Base-by-base conservation (phyloP, 495 filamentous ascomycete species). In the Neurospora sp. region DNA sequence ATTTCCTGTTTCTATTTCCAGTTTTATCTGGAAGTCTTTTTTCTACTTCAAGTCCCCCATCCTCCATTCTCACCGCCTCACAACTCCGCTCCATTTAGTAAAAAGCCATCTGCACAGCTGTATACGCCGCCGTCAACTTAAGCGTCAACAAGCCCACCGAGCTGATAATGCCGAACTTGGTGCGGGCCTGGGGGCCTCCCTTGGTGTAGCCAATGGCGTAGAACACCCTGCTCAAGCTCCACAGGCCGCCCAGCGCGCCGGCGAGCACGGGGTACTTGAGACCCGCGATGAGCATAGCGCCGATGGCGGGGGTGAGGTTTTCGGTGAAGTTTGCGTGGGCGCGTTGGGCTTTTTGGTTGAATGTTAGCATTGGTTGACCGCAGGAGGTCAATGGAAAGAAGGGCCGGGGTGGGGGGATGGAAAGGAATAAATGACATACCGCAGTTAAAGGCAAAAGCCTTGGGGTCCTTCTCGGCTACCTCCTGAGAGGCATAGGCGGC, bases 281-380 rank as follows among this genome's bases (percentile, higher is more conserved):
- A 40, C 85, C 83, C 20, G 84, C 78, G 40, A 91, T 83, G 69
- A 91, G 80, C 22, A 92, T 81, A 40, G 83, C 84, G 48, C 82
- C 84, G 41, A 92, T 78, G 82, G 90, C 84, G 38, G 89, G 84
- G 5, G 88, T 76, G 20, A 88, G 79, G 78, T 91, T 91, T 81
- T 94, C 92, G 69, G 88, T 83, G 81, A 87, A 93, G 82, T 93
- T 92, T 74, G 81, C 78, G 83, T 94, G 92, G 6, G 91, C 89
- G 70, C 91, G 88, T 80, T 94, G 92, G 48, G 90, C 89, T 82
- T 70, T 61, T 20, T 31, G n/a, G 4, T 41, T 41, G 8, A 7
- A 27, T 71, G 44, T 70, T 85, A 87, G 77, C 41, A 18, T 42
- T 6, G 14, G 16, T 41, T 41, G 14, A 41, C 40, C 14, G 16